phyloP scores from a whole-genome alignment of 345 rosid species.

The Gossypium australe region DNA sequence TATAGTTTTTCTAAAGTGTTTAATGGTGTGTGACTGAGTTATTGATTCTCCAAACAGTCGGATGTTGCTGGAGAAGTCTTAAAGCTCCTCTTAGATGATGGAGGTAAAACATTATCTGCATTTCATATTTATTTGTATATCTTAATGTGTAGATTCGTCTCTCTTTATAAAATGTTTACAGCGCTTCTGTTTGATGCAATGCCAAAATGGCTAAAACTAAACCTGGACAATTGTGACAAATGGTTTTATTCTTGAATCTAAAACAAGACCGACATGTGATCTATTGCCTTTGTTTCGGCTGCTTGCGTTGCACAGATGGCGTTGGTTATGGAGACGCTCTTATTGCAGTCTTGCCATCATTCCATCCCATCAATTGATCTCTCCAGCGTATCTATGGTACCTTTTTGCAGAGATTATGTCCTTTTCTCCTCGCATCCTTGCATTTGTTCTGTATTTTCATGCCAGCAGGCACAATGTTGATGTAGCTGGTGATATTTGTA shows the following conservation, averaged over 20 bases:
- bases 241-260: not conserved
- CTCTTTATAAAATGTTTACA: not conserved
- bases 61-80: conserved; percentile 89
- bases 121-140: not conserved
- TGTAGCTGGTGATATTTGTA: not conserved
- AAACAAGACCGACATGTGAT: not conserved
- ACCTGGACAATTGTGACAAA: not conserved
- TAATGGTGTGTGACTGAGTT: conserved; percentile 4
- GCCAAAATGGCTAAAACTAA: not conserved
- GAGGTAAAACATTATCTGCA: conserved; percentile 52
- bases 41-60: conserved; percentile 52
- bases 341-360: conserved; percentile 81
- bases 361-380: conserved; percentile 43
- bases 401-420: not conserved
- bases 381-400: not conserved
- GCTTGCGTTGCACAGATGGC: conserved; percentile 42
- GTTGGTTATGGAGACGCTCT: conserved; percentile 88
- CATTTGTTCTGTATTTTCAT: not conserved
- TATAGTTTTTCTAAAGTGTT: not conserved
- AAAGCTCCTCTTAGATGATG: conserved; percentile 72
- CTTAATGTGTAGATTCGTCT: not conserved
- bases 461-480: not conserved
- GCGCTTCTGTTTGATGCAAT: not conserved
- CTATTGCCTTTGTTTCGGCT: not conserved
- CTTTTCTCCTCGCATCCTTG: not conserved